Evolutionary conservation across 2,329 filamentous ascomycete genomes (phyloP), one percentile per base, ranked within the genome.

Genomic region (Neofusicoccum umdonicola): DNA sequence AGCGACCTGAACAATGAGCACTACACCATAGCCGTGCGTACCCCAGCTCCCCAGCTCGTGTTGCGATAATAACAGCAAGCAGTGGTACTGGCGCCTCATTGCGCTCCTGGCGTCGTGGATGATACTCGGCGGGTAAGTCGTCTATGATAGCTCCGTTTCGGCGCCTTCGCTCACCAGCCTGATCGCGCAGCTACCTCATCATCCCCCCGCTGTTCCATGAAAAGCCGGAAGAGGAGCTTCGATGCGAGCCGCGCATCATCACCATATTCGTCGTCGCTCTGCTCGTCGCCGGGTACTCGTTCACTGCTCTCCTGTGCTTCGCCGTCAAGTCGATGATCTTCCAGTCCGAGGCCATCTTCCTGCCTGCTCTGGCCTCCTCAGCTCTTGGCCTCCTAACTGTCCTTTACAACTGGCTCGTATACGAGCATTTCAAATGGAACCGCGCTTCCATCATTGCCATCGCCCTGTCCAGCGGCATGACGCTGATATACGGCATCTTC

Each of bases 11-110:
- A 61, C 52, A 52, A 45, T 39, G 65, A 65, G 41, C 52, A 57
- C 42, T 63, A 66, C 37, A 56, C 48, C 35, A 61, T 65, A 45
- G 62, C 62, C 37, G 65, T 66, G 35, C 37, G 64, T 62, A 31
- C 13, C 54, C 41, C 45, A 6, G 42, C 27, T n/a, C 3, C 9
- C 22, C 44, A 6, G 27, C 31, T 27, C 17, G 50, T 13, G 11
- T 27, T 41, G 48, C 35, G 6, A 15, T 57, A 45, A 13, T 58
- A 31, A 58, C 39, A n/a, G 8, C 39, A 12, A 11, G 42, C 72
- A 80, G 47, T 83, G 80, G 81, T 83, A 83, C 68, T 83, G 81
- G 81, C 76, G 78, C 65, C 68, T 79, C 27, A 74, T 80, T 41
- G 80, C 80, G 8, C 71, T 80, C 6, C 71, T 73, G 2, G 77